phyloP scores from a whole-genome alignment of 2,329 filamentous ascomycete species.

The Colletotrichum zoysiae region DNA sequence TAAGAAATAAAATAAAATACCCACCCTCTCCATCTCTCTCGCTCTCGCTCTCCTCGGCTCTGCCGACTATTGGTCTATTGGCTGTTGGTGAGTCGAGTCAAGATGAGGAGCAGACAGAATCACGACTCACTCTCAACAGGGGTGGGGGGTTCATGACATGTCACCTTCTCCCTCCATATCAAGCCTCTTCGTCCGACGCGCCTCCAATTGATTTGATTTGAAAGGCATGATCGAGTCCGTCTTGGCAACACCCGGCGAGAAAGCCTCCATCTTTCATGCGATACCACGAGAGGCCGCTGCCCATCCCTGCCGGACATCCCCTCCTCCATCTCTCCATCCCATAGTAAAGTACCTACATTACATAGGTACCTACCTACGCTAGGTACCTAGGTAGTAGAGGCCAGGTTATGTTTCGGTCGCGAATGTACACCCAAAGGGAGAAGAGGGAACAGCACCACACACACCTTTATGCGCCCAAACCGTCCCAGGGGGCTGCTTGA shows the following conservation, averaged over 20 bases:
- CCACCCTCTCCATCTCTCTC: not conserved
- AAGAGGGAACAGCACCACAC: conserved; percentile 26
- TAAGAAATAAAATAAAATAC: too few species aligned
- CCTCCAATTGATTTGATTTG: not conserved
- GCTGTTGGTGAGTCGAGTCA: not conserved
- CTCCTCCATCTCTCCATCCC: too few species aligned
- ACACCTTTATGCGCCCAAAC: conserved; percentile 34
- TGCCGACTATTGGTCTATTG: conserved; percentile 14
- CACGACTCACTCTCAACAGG: not conserved
- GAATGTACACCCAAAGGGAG: conserved; percentile 13
- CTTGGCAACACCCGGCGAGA: conserved; percentile 19
- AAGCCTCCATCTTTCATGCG: conserved; percentile 32
- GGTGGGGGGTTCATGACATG: not conserved
- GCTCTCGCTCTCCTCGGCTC: not conserved
- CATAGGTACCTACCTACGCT: too few species aligned
- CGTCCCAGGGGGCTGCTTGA: conserved; percentile 29
- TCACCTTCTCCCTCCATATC: conserved; percentile 7
- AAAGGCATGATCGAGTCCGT: conserved; percentile 17
- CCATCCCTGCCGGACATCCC: conserved; percentile 32
- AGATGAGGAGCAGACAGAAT: conserved; percentile 2
- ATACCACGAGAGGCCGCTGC: not conserved
- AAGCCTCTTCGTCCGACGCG: conserved; percentile 10
- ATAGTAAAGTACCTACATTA: too few species aligned
- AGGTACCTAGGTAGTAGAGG: too few species aligned
- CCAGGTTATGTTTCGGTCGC: conserved; percentile 1